phyloP scores from a whole-genome alignment of 345 rosid genomes.

The Carallia brachiata region DNA sequence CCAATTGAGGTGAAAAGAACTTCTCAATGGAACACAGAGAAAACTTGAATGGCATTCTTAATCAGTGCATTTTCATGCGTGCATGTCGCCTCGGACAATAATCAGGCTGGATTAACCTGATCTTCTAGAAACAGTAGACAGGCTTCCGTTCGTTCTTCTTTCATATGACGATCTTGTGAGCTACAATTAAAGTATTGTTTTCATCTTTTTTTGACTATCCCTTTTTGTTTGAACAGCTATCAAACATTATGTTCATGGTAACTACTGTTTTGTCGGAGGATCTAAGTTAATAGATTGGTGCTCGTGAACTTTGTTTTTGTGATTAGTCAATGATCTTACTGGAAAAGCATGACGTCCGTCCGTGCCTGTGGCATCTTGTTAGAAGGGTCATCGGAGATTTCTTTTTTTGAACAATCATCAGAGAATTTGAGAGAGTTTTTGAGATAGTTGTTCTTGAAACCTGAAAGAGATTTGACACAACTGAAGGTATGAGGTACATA shows the following conservation, averaged over 20 bases:
- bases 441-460: too few species aligned
- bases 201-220: background rate
- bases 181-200: background rate
- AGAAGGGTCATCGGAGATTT: too few species aligned
- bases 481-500: too few species aligned
- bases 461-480: too few species aligned
- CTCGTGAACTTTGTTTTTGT: background rate
- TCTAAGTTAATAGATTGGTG: background rate
- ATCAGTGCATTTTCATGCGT: background rate
- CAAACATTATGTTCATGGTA: background rate
- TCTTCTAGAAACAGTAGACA: background rate
- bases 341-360: too few species aligned
- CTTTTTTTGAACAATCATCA: too few species aligned
- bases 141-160: constrained; percentile 6
- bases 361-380: too few species aligned
- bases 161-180: background rate
- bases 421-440: too few species aligned
- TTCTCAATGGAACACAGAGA: background rate
- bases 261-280: background rate
- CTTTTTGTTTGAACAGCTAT: background rate
- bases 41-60: background rate
- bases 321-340: too few species aligned
- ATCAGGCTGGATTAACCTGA: background rate
- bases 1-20: background rate
- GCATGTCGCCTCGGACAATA: background rate